Base-by-base conservation (phyloP, 148 eudicot species). In the Beta vulgaris region DNA sequence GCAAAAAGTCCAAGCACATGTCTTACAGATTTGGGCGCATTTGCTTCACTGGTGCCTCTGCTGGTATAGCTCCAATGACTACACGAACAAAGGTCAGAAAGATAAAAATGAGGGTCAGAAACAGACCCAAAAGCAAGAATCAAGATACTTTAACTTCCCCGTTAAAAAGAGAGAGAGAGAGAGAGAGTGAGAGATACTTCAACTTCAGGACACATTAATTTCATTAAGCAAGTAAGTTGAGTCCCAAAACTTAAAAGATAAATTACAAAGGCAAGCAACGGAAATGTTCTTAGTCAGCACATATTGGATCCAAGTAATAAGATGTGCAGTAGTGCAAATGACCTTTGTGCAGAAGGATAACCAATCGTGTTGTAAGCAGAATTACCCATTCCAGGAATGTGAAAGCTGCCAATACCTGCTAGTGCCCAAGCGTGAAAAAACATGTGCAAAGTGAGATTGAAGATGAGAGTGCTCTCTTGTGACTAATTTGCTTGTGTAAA, bases 321-420 rank as follows among this genome's bases (percentile, higher is more conserved):
- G 80, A 81, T 86, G 96, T 94, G 96, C 89, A 85, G 89, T 78
- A 90, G 98, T 91, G 97, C 97, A 94, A 73, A 82, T 90, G 98
- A 94, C 98, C 98, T 94, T 87, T 85, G 98, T 94, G 98, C 78
- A 86, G 98, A 74, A 77, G 98, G 87, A 83, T 88, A 91, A 94
- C 92, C 97, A 90, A 85, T 85, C 78, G 85, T 94, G 97, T 85
- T 84, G 98, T 90, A 77, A 87, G 97, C 90, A 86, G 96, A 90
- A 88, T 89, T 90, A 91, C 83, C 83, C 89, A 90, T 82, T 88
- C 98, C 97, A 80, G 93, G 96, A 86, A 82, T 76, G 87, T 91
- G 92, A 82, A 83, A 53, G 98, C 98, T 91, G 91, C 97, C 92
- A 91, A 87, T 72, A 89, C 97, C 98, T 91, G 97, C 90, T 90